Percentiles rank a stretch among this genome's conserved stretches.
phyloP scores from a whole-genome alignment of 2,329 filamentous ascomycete genomes.

The Fusarium goolgardi region DNA sequence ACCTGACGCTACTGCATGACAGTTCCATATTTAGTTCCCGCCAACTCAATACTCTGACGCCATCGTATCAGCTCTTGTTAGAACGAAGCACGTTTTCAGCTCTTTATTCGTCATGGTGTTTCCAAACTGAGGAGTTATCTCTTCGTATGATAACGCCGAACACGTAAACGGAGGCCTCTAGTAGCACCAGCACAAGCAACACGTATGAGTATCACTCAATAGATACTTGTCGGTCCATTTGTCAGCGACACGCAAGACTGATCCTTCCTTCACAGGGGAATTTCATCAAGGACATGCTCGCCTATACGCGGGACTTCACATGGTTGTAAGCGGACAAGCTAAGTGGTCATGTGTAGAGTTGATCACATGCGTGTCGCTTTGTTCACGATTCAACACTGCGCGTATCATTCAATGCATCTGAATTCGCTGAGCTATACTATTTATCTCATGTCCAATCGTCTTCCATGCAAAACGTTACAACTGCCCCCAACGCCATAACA shows the following conservation, averaged over 20 bases:
- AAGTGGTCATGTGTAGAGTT: slow-evolving; percentile 4
- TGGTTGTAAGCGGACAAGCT: slow-evolving; percentile 6
- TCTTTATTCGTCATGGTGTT: not conserved
- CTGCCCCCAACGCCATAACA: not conserved
- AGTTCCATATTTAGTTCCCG: slow-evolving; percentile 42
- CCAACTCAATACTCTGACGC: slow-evolving; percentile 28
- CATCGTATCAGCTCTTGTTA: slow-evolving; percentile 14
- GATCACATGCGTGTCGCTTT: slow-evolving; percentile 9
- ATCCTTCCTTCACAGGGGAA: not conserved
- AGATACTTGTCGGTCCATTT: not conserved
- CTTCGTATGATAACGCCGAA: slow-evolving; percentile 1
- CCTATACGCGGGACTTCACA: not conserved
- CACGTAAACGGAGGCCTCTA: slow-evolving; percentile 5
- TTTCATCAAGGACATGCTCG: not conserved
- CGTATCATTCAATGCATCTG: not conserved
- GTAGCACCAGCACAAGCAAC: not conserved
- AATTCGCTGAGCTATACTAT: not conserved
- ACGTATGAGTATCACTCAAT: not conserved
- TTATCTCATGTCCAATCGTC: not conserved
- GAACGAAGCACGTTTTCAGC: not conserved
- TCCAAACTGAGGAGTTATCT: not conserved
- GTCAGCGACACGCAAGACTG: slow-evolving; percentile 4
- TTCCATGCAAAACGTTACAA: not conserved
- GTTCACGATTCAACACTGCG: not conserved
- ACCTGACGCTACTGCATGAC: slow-evolving; percentile 38